Evolutionary conservation across 2,329 filamentous ascomycete species (phyloP).

Genomic region (Coniochaeta pulveracea): DNA sequence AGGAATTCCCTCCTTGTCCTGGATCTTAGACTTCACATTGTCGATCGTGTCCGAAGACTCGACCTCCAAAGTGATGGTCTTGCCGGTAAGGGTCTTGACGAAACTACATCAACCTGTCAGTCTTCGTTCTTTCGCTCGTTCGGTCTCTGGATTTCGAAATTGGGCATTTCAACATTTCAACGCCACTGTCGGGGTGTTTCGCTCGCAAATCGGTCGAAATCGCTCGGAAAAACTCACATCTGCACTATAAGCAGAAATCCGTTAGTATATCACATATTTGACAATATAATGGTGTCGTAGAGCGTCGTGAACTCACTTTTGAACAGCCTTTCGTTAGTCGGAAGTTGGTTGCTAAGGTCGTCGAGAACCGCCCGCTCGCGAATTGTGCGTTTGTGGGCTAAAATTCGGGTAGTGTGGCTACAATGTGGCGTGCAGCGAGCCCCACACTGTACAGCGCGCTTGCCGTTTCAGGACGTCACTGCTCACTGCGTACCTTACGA

Average conservation of each 20-base stretch:
- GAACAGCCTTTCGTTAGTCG: constrained; percentile 37
- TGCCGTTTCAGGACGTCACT: too few relatives aligned
- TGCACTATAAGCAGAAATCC: constrained; percentile 51
- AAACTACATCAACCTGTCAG: constrained; percentile 51
- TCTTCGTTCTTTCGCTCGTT: constrained; percentile 11
- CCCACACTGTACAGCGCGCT: too few relatives aligned
- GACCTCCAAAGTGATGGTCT: constrained; percentile 99
- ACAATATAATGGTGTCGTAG: constrained; percentile 3
- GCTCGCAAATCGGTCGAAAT: constrained; percentile 5
- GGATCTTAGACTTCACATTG: constrained; percentile 99
- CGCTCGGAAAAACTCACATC: constrained; percentile 55
- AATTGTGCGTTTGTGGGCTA: constrained; percentile 2
- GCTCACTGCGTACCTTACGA: too few relatives aligned
- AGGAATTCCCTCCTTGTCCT: constrained; percentile 98
- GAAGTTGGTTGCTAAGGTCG: constrained; percentile 23
- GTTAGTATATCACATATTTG: constrained; percentile 13
- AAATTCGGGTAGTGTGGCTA: constrained; percentile 2
- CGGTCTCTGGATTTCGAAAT: constrained; percentile 12
- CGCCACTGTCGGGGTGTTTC: too few relatives aligned
- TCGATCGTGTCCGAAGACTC: constrained; percentile 99
- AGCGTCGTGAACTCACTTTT: constrained; percentile 41
- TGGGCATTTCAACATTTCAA: too few relatives aligned
- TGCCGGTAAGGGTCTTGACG: constrained; percentile 99
- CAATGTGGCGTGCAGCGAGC: too few relatives aligned
- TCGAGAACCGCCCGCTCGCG: constrained; percentile 20